A percentile compares a stretch with the other conserved stretches of the same genome.
Conservation (phyloP, 1,284 basidiomycete genomes). For the Cutaneotrichosporon sp. region DNA sequence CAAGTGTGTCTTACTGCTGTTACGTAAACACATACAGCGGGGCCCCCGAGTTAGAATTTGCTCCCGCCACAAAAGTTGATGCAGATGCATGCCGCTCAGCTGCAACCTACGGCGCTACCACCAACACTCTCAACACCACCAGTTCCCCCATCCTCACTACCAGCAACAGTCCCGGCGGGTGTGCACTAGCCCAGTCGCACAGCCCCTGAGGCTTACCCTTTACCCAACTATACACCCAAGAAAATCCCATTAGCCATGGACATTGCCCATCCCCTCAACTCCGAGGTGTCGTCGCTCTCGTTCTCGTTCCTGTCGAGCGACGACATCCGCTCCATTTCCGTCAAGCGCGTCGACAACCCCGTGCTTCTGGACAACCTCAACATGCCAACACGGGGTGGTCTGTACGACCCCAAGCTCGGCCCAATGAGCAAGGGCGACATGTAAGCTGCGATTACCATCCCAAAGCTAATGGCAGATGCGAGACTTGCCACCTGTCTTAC, state of each 20-base stretch:
- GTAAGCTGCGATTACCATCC: too few relatives aligned
- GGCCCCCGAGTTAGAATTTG: too few relatives aligned
- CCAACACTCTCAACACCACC: neutral
- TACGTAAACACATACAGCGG: too few relatives aligned
- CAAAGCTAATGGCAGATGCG: too few relatives aligned
- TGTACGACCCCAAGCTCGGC: conserved; percentile 94
- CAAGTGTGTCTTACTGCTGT: too few relatives aligned
- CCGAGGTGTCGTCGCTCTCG: conserved; percentile 76
- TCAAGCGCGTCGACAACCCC: conserved; percentile 94
- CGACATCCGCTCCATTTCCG: conserved; percentile 87
- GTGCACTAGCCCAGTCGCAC: conserved; percentile 11
- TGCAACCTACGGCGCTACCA: neutral
- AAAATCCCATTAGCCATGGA: conserved; percentile 62
- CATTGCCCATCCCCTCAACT: conserved; percentile 80
- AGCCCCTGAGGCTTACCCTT: conserved; percentile 11
- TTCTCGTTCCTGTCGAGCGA: conserved; percentile 92
- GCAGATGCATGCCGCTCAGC: neutral
- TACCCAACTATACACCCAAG: neutral
- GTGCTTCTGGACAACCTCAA: conserved; percentile 90
- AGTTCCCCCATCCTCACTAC: conserved; percentile 1
- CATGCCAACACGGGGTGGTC: conserved; percentile 81
- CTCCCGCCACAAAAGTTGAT: conserved; percentile 2
- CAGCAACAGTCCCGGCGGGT: conserved; percentile 3
- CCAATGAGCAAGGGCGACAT: conserved; percentile 82
- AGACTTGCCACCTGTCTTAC: conserved; percentile 85